Evolutionary conservation across 2,329 filamentous ascomycete species (phyloP).

Genomic region (Dactylellina leptospora): DNA sequence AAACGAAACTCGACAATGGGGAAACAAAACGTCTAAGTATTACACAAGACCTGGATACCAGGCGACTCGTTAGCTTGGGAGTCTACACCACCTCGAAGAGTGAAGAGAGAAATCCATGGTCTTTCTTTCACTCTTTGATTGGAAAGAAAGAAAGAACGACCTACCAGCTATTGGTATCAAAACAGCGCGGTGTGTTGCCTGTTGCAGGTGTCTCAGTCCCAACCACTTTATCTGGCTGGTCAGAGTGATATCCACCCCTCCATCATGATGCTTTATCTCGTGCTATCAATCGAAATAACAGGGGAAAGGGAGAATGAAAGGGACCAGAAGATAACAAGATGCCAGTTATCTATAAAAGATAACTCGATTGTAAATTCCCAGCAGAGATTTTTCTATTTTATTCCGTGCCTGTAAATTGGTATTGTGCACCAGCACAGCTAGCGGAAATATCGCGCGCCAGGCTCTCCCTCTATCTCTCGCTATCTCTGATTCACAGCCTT

Average conservation of each 20-base stretch:
- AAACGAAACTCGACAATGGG: too few species aligned
- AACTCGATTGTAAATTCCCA: not conserved
- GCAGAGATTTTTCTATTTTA: constrained; percentile 5
- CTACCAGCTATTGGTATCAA: too few species aligned
- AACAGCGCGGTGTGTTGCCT: constrained; percentile 6
- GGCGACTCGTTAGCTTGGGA: too few species aligned
- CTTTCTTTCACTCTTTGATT: too few species aligned
- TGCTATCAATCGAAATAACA: not conserved
- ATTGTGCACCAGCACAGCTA: not conserved
- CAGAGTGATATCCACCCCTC: not conserved
- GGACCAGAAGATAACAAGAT: not conserved
- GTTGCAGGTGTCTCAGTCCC: constrained; percentile 31
- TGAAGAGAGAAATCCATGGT: too few species aligned
- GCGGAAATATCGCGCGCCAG: constrained; percentile 45
- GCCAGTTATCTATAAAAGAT: constrained; percentile 6
- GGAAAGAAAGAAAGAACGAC: too few species aligned
- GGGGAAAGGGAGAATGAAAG: not conserved
- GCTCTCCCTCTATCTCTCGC: constrained; percentile 6
- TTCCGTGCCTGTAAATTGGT: constrained; percentile 7
- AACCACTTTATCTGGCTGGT: constrained; percentile 1
- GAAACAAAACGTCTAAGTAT: too few species aligned
- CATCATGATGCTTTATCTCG: not conserved
- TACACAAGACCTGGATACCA: too few species aligned
- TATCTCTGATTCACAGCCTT: constrained; percentile 34
- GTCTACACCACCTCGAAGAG: too few species aligned